Evolutionary conservation across 2,329 filamentous ascomycete genomes (phyloP).

Genomic region (Nemania abortiva): DNA sequence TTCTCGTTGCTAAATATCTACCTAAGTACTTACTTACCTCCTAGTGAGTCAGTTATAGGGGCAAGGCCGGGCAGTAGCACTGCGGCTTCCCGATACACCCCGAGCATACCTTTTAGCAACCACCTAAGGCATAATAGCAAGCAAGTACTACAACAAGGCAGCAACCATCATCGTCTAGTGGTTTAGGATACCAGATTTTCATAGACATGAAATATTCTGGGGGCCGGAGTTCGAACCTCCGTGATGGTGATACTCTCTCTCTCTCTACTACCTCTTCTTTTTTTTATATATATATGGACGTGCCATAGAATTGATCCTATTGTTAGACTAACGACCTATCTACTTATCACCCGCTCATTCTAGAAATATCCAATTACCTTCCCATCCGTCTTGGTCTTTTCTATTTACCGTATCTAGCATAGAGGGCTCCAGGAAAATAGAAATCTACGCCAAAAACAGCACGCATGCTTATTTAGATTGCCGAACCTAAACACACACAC

Average conservation of each 20-base stretch:
- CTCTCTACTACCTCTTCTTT: not conserved
- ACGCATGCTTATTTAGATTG: too few relatives aligned
- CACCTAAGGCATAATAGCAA: not conserved
- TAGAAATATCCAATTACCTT: too few relatives aligned
- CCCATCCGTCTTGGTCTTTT: too few relatives aligned
- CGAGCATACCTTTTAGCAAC: not conserved
- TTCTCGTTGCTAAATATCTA: too few relatives aligned
- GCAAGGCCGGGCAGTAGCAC: not conserved
- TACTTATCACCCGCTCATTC: too few relatives aligned
- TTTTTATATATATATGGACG: not conserved
- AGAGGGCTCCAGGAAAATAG: not conserved
- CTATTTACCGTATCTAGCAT: too few relatives aligned
- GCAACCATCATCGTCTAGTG: slow-evolving; percentile 30
- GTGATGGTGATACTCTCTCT: slow-evolving; percentile 20
- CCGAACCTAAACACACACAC: too few relatives aligned
- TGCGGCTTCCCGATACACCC: not conserved
- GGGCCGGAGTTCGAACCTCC: slow-evolving; percentile 36
- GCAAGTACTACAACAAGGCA: not conserved
- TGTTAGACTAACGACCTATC: too few relatives aligned
- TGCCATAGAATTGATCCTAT: too few relatives aligned
- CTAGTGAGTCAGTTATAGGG: too few relatives aligned
- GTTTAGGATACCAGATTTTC: slow-evolving; percentile 39
- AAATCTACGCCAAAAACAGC: too few relatives aligned
- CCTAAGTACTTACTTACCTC: too few relatives aligned
- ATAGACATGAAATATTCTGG: slow-evolving; percentile 13